Base-by-base conservation (phyloP, 176 grass and related monocot genomes). In the Alloteropsis semialata region DNA sequence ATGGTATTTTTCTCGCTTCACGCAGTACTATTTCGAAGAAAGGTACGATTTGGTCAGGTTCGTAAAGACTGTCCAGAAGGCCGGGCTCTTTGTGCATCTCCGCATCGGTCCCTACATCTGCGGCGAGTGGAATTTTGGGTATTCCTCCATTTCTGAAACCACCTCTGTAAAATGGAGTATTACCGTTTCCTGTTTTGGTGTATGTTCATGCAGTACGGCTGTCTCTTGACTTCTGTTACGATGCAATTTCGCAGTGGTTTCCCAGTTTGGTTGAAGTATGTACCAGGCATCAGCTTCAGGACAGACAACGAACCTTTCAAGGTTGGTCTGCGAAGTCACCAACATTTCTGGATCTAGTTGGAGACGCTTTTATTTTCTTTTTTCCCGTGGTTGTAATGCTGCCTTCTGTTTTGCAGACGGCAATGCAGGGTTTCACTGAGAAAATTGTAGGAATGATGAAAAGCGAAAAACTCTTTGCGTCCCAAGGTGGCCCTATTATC, bases 101-200 rank as follows among this genome's bases (percentile, higher is more conserved):
- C 93, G 97, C 75, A 90, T 99, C 74, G 97, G 97, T 51, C 97
- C 97, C 54, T 99, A 99, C 83, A 88, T 99, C 53, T 99, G 97
- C 13, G 97, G 93, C 83, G 97, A 99, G 84, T 99, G 97, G 97
- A 99, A 99, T 87, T 99, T 99, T 29, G 97, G 96, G 97, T 99
- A 92, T 72, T 65, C 53, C 72, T 32, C 77, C 77, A 18, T 32
- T 18, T 82, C 43, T 90, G 18, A 57, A 63, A 45, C 74, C 76
- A 81, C 5, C 15, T 16, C 55, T n/a, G 27, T 65, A 39, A 27
- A 81, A 48, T 44, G 36, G 19, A 43, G 28, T n/a, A 54, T 69
- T 70, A 22, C 76, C 57, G 25, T 62, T 57, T 72, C 5, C 53
- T 50, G 48, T 71, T 78, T 74, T 80, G 15, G 5, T 84, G 41